phyloP scores from a whole-genome alignment of 352 stramenopile genomes.

The Blastocystis sp. region DNA sequence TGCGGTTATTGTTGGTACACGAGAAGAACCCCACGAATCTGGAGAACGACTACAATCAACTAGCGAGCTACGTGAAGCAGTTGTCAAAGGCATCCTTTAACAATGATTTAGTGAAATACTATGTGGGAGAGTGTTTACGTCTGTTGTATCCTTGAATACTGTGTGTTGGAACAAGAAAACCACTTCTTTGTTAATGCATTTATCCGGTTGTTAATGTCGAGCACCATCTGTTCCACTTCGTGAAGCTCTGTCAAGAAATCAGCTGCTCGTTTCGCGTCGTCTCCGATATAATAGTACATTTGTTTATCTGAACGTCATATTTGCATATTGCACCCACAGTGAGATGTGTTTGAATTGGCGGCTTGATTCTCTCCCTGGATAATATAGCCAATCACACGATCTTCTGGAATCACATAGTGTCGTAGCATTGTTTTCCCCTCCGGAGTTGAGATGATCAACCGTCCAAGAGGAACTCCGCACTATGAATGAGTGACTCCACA shows the following conservation, averaged over 20 bases:
- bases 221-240: not conserved
- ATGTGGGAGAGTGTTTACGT: not conserved
- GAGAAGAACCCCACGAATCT: not conserved
- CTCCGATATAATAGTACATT: not conserved
- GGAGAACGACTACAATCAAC: not conserved
- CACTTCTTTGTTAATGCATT: not conserved
- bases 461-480: not conserved
- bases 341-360: not conserved
- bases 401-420: not conserved
- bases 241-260: not conserved
- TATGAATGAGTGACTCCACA: not conserved
- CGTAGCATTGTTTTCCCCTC: not conserved
- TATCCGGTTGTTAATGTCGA: not conserved
- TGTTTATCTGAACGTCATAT: not conserved
- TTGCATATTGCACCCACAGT: not conserved
- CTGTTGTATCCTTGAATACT: not conserved
- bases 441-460: not conserved
- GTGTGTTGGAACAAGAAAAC: not conserved
- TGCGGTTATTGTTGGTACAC: not conserved
- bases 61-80: no score
- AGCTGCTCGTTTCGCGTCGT: not conserved
- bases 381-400: not conserved
- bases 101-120: not conserved
- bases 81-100: not conserved
- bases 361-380: not conserved